A percentile compares a stretch with the other conserved stretches of the same genome.
phyloP scores from a whole-genome alignment of 2,329 filamentous ascomycete genomes.

The Thielaviopsis cerberus region DNA sequence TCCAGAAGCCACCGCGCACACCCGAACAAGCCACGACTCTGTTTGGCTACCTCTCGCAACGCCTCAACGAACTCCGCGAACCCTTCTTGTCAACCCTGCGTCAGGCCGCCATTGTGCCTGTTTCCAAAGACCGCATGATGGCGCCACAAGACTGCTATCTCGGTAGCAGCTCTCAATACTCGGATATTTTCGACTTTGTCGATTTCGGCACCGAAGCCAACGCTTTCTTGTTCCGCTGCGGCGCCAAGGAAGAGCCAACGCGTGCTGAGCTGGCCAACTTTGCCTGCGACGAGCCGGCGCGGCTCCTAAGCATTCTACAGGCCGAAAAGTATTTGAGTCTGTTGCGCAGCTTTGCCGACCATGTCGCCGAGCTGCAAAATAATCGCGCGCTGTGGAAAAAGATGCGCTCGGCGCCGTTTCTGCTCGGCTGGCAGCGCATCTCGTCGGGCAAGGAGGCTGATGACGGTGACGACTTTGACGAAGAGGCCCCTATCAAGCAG shows the following conservation, averaged over 20 bases:
- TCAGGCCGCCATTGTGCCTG: slow-evolving; percentile 53
- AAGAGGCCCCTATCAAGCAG: slow-evolving; percentile 49
- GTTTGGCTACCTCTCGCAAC: slow-evolving; percentile 69
- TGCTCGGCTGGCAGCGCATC: slow-evolving; percentile 52
- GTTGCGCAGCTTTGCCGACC: slow-evolving; percentile 62
- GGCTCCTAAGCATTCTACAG: slow-evolving; percentile 62
- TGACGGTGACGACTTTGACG: slow-evolving; percentile 23
- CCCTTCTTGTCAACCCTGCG: slow-evolving; percentile 41
- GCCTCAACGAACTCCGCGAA: slow-evolving; percentile 53
- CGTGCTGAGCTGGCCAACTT: slow-evolving; percentile 69
- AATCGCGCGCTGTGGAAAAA: slow-evolving; percentile 62
- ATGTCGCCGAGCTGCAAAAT: slow-evolving; percentile 47
- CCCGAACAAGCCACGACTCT: slow-evolving; percentile 47
- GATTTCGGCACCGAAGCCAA: slow-evolving; percentile 83
- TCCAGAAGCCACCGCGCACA: slow-evolving; percentile 52
- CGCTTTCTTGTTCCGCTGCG: slow-evolving; percentile 69
- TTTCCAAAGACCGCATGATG: slow-evolving; percentile 19
- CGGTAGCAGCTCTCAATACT: slow-evolving; percentile 51
- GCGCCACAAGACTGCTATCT: slow-evolving; percentile 36
- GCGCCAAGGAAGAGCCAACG: slow-evolving; percentile 79
- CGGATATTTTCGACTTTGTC: slow-evolving; percentile 90
- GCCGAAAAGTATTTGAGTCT: slow-evolving; percentile 76
- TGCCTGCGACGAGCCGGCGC: slow-evolving; percentile 66
- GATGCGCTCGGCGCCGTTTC: slow-evolving; percentile 57
- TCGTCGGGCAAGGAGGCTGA: slow-evolving; percentile 16